Evolutionary conservation across 2,329 filamentous ascomycete genomes (phyloP).

Genomic region (Hawksworthiomyces lignivorus): DNA sequence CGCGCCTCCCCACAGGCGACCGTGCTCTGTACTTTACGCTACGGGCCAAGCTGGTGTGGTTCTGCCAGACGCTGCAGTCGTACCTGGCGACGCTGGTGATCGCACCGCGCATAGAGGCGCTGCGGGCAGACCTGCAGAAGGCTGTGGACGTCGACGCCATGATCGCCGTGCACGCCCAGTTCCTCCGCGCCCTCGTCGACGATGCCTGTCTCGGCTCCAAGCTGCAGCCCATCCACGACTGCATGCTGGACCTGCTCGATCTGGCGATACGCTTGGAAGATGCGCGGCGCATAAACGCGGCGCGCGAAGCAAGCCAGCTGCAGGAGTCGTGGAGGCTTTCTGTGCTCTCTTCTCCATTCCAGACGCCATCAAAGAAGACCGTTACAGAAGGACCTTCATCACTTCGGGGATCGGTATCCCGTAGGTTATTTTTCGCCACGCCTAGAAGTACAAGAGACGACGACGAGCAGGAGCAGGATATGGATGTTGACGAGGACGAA

Average conservation of each 20-base stretch:
- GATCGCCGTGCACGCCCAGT: constrained; percentile 60
- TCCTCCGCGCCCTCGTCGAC: constrained; percentile 54
- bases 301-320: constrained; percentile 28
- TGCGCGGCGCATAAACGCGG: constrained; percentile 35
- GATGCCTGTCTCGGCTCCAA: constrained; percentile 64
- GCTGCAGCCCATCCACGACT: constrained; percentile 62
- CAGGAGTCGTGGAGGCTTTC: constrained; percentile 33
- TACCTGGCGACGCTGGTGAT: constrained; percentile 72
- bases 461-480: constrained; percentile 15
- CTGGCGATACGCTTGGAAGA: constrained; percentile 64
- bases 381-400: constrained; percentile 12
- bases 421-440: constrained; percentile 7
- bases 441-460: constrained; percentile 1
- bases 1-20: constrained; percentile 18
- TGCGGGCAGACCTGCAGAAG: constrained; percentile 49
- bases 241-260: constrained; percentile 69
- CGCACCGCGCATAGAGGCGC: constrained; percentile 45
- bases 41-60: constrained; percentile 67
- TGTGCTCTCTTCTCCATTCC: constrained; percentile 23
- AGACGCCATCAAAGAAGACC: constrained; percentile 10
- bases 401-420: constrained; percentile 14
- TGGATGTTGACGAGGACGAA: constrained; percentile 11
- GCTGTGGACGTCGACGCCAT: constrained; percentile 75
- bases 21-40: constrained; percentile 50
- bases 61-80: constrained; percentile 64